Conservation (phyloP, 108 stramenopile species). For the Cyclotella sp. region DNA sequence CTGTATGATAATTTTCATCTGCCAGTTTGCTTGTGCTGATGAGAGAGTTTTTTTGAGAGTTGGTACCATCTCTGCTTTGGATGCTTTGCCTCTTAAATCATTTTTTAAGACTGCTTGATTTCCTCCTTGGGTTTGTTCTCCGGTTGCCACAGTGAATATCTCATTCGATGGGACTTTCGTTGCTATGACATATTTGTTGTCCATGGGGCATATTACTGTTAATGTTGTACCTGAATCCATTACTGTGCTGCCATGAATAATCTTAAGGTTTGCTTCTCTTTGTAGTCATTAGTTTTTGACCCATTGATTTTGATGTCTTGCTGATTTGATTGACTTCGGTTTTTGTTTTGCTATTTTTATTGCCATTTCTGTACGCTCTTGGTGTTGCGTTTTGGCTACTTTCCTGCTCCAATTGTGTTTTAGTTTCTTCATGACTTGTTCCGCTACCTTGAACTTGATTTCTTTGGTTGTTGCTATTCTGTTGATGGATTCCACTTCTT, state of each 20-base stretch:
- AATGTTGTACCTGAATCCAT: conserved; percentile 1
- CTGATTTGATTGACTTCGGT: neutral
- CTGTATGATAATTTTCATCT: conserved; percentile 9
- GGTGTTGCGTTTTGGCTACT: neutral
- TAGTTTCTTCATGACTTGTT: neutral
- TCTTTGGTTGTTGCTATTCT: neutral
- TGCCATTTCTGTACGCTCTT: neutral
- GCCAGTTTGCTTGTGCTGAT: conserved; percentile 1
- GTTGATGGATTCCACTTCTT: conserved; percentile 1
- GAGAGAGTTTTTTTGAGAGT: neutral
- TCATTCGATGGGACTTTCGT: neutral
- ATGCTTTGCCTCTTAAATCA: neutral
- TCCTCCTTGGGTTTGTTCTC: neutral
- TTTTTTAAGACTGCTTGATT: neutral
- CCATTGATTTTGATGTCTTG: neutral
- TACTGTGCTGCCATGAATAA: neutral
- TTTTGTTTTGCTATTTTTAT: neutral
- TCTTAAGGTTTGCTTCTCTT: neutral
- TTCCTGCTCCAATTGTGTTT: conserved; percentile 1
- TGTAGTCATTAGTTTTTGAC: neutral
- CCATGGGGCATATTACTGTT: neutral
- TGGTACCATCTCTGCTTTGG: neutral
- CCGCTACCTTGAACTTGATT: neutral
- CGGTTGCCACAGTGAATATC: conserved; percentile 4
- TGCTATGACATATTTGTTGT: neutral